Conservation (phyloP, 225 moss, liverwort and hornwort genomes). For the Climacium dendroides region DNA sequence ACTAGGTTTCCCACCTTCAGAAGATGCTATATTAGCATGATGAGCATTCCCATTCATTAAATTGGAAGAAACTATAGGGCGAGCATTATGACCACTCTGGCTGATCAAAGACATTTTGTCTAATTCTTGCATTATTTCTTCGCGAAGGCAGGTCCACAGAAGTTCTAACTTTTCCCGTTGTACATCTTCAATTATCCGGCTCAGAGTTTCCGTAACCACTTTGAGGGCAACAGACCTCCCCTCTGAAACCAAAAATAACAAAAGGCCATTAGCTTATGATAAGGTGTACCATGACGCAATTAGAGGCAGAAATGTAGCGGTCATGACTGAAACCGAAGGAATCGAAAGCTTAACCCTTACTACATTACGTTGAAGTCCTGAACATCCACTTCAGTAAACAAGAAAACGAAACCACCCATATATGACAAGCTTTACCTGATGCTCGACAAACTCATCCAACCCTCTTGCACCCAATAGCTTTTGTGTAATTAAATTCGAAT, state of each 20-base stretch:
- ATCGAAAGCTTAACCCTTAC: neutral
- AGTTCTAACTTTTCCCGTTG: constrained; percentile 71
- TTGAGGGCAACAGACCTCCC: constrained; percentile 51
- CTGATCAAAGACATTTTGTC: neutral
- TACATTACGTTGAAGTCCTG: neutral
- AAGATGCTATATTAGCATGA: neutral
- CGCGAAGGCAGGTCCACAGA: constrained; percentile 63
- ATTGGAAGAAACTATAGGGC: neutral
- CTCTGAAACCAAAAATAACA: constrained; percentile 24
- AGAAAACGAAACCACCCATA: neutral
- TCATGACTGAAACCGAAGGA: neutral
- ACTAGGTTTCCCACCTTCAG: neutral
- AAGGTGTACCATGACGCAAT: neutral
- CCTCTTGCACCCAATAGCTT: neutral
- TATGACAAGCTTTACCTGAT: neutral
- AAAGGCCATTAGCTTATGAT: neutral
- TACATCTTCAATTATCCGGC: constrained; percentile 67
- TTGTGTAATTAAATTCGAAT: neutral
- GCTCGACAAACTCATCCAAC: neutral
- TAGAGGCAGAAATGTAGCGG: neutral
- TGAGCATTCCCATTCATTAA: neutral
- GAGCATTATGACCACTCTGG: neutral
- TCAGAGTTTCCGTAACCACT: constrained; percentile 61
- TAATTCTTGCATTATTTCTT: constrained; percentile 45
- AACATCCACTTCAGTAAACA: neutral